A percentile compares a stretch with the other conserved stretches of the same genome.
phyloP scores from a whole-genome alignment of 192 early-diverging fungal genomes.

The Linnemannia zychae region DNA sequence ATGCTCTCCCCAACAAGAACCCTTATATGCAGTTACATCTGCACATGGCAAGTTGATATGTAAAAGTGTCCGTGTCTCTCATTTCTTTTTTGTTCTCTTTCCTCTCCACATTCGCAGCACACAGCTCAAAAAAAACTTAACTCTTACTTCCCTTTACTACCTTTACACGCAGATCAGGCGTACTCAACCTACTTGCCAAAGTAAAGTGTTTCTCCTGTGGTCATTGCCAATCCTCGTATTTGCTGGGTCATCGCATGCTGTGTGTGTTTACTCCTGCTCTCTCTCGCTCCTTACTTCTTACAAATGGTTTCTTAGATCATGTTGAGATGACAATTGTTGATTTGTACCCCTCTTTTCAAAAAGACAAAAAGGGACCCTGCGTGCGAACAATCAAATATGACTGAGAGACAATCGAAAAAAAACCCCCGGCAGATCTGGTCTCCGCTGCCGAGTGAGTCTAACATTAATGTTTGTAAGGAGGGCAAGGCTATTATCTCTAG shows the following conservation, averaged over 20 bases:
- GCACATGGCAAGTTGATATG: neutral
- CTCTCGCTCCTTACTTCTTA: neutral
- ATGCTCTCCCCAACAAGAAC: neutral
- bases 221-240: neutral
- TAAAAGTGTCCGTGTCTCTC: neutral
- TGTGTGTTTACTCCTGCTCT: neutral
- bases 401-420: neutral
- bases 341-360: neutral
- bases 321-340: constrained; percentile 3
- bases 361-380: neutral
- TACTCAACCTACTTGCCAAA: neutral
- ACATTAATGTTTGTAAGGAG: too few relatives aligned
- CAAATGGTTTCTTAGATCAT: neutral
- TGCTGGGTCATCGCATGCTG: neutral
- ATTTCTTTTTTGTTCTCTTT: neutral
- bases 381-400: neutral
- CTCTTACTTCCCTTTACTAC: neutral
- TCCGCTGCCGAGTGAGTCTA: neutral
- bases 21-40: neutral
- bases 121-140: neutral
- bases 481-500: too few relatives aligned
- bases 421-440: neutral
- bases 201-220: neutral
- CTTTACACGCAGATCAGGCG: neutral
- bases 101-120: neutral